These are phyloP conservation scores for Aspergillus sp. DNA, from an alignment of 2,329 filamentous ascomycete genomes.

Conservation along the genomic window DNA sequence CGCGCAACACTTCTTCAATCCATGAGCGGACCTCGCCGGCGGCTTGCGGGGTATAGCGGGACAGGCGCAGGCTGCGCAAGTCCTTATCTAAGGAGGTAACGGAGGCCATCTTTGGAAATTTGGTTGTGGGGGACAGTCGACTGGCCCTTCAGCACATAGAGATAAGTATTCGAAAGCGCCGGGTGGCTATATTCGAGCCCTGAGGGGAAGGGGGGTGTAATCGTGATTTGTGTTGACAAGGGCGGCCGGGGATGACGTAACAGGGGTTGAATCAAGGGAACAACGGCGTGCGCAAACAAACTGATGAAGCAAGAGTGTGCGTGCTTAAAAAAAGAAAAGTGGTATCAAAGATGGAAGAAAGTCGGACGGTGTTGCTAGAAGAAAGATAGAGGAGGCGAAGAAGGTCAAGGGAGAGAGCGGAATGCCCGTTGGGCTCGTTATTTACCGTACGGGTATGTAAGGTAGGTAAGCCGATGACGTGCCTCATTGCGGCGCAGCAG, in stretches of 20 bases:
- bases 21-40: conserved; percentile 81
- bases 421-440: conserved; percentile 12
- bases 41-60: conserved; percentile 87
- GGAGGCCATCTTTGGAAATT: conserved; percentile 69
- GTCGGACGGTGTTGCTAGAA: not conserved
- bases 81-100: conserved; percentile 93
- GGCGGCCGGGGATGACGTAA: conserved; percentile 8
- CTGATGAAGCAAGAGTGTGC: not conserved
- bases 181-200: not conserved
- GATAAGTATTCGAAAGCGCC: not conserved
- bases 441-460: conserved; percentile 10
- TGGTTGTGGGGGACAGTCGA: not conserved
- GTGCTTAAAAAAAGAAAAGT: not conserved
- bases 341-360: not conserved
- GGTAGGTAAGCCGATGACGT: conserved; percentile 12
- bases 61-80: conserved; percentile 86
- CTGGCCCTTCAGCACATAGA: conserved; percentile 4
- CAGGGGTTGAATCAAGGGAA: not conserved
- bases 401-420: not conserved
- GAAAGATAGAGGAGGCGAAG: not conserved
- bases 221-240: conserved; percentile 5
- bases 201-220: conserved; percentile 1
- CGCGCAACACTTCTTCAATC: conserved; percentile 80
- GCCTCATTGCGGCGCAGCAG: conserved; percentile 8
- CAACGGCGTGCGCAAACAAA: not conserved